Percentiles rank a stretch among this genome's conserved stretches.
phyloP scores from a whole-genome alignment of 345 rosid species.

The Triadica sebifera region DNA sequence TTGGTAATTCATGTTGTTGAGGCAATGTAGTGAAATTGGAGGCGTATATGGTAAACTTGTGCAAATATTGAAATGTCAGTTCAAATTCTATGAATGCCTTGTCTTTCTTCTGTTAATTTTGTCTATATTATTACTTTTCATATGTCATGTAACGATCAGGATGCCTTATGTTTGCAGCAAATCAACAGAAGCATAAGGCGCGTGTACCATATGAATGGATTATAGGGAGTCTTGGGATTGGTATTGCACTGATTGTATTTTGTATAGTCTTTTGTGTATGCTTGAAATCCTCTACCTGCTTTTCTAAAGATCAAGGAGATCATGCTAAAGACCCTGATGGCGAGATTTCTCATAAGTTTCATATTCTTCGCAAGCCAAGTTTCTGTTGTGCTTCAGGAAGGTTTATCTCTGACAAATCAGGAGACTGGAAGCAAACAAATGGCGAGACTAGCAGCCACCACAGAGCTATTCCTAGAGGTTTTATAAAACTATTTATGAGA shows the following conservation, averaged over 20 bases:
- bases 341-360: slow-evolving; percentile 63
- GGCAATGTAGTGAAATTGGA: no score
- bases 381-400: slow-evolving; percentile 89
- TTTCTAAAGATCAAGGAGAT: slow-evolving; percentile 30
- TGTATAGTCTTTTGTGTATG: slow-evolving; percentile 50
- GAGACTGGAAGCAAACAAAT: slow-evolving; percentile 57
- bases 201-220: slow-evolving; percentile 81
- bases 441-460: slow-evolving; percentile 65
- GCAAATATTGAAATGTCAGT: not conserved
- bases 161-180: slow-evolving; percentile 45
- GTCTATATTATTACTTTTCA: slow-evolving; percentile 7
- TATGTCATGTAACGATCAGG: slow-evolving; percentile 9
- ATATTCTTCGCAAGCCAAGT: slow-evolving; percentile 77
- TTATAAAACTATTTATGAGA: not conserved
- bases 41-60: not conserved
- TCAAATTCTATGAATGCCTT: not conserved
- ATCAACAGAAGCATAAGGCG: slow-evolving; percentile 43
- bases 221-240: slow-evolving; percentile 70
- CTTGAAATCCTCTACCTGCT: slow-evolving; percentile 64
- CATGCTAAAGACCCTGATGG: slow-evolving; percentile 43
- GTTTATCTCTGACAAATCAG: slow-evolving; percentile 63
- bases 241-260: slow-evolving; percentile 53
- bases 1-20: no score
- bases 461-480: slow-evolving; percentile 68
- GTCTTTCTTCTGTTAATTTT: not conserved